Evolutionary conservation across 2,329 filamentous ascomycete genomes (phyloP).

Genomic region (Aspergillus sp.): DNA sequence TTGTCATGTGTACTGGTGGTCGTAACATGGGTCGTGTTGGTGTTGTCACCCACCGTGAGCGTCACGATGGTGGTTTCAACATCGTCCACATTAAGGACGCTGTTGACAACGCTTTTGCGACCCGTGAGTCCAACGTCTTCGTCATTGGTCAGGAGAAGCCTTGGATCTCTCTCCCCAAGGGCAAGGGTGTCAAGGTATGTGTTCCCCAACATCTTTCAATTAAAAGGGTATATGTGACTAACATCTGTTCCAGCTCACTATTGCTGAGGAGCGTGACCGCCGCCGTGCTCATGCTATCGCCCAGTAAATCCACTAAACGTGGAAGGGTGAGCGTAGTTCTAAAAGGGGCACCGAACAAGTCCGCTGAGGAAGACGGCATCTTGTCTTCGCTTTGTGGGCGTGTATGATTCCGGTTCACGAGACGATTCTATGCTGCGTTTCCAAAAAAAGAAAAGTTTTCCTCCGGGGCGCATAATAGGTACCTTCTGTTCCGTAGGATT

Average conservation of each 20-base stretch:
- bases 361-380: slow-evolving; percentile 26
- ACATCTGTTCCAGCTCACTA: slow-evolving; percentile 59
- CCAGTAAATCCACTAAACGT: slow-evolving; percentile 19
- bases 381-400: slow-evolving; percentile 30
- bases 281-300: slow-evolving; percentile 64
- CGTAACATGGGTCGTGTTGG: slow-evolving; percentile 99
- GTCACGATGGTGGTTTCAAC: slow-evolving; percentile 99
- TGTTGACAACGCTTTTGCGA: slow-evolving; percentile 99
- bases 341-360: slow-evolving; percentile 27
- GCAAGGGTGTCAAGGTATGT: slow-evolving; percentile 91
- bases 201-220: background rate
- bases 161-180: slow-evolving; percentile 99
- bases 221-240: slow-evolving; percentile 8
- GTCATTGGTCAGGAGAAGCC: slow-evolving; percentile 98
- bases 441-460: slow-evolving; percentile 9
- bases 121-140: slow-evolving; percentile 99
- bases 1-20: slow-evolving; percentile 98
- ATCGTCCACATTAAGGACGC: slow-evolving; percentile 99
- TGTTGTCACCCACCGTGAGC: slow-evolving; percentile 99
- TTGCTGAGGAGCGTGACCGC: slow-evolving; percentile 98
- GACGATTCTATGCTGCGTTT: no score
- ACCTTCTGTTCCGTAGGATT: slow-evolving; percentile 19
- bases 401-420: slow-evolving; percentile 25
- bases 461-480: slow-evolving; percentile 7
- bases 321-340: slow-evolving; percentile 12